Evolutionary conservation across 129 eudicot species (phyloP), one percentile per base, ranked within the genome.

Genomic region (Flaveria linearis): DNA sequence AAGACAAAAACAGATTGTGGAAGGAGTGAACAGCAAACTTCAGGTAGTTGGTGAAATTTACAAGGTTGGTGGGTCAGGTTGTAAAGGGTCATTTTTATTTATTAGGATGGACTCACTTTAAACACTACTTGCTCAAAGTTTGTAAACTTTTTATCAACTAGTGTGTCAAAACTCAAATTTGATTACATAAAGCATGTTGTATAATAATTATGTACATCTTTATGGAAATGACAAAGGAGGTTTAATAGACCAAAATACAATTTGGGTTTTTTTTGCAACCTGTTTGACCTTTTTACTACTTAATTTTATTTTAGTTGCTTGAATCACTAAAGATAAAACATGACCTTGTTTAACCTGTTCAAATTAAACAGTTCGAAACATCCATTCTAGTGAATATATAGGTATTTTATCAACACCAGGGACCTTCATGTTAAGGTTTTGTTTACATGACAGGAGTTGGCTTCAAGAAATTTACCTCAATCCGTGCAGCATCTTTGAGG

Each of bases 401-500:
- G 13, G 26, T 11, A 15, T 28, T 55, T 36, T 23, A 6, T 1
- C n/a, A 43, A 36, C 36, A 50, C 7, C 10, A 5, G 58, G 22
- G 64, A 22, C 14, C 42, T 22, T 58, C 12, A 55, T 58, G 72
- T 51, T 53, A n/a, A 75, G 69, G 43, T 50, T 69, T 73, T 69
- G n/a, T 73, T 50, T 22, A 72, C 17, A 23, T 79, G 36, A 42
- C 83, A 80, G 83, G 83, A 25, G 60, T 9, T 45, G 71, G 71
- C 30, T 80, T 58, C 13, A 76, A 75, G 79, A 82, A 74, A 14
- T 87, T 92, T 78, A 81, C 92, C 18, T 84, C 90, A 6, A 33
- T 83, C 17, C 96, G 98, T 63, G 84, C 86, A 73, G 91, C 90
- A 71, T 86, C 98, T 69, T 20, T 88, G 15, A 79, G 96, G 80